phyloP scores from a whole-genome alignment of 2,329 filamentous ascomycete genomes.

The Cytospora mali region DNA sequence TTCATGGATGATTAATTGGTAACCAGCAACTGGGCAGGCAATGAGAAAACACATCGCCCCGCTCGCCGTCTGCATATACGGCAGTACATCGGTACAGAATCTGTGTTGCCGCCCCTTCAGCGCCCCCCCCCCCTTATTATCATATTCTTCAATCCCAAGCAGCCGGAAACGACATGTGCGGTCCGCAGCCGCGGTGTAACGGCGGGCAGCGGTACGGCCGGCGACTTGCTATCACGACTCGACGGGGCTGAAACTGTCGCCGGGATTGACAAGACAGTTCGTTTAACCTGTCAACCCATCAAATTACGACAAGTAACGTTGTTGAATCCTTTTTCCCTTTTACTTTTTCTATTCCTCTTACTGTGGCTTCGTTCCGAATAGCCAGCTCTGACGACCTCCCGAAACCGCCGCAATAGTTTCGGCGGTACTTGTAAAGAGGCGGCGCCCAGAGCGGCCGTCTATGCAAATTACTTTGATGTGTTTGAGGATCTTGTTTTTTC shows the following conservation, averaged over 20 bases:
- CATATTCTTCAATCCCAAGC: conserved; percentile 13
- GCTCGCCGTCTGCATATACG: conserved; percentile 8
- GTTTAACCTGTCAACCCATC: not conserved
- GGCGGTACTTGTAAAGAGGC: not conserved
- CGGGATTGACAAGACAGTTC: not conserved
- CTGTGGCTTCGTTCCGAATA: not conserved
- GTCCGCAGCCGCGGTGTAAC: conserved; percentile 27
- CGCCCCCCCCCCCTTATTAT: not conserved
- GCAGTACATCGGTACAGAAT: not conserved
- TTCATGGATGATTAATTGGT: not conserved
- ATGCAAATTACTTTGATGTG: not conserved
- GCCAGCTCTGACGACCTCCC: conserved; percentile 4
- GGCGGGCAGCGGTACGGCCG: conserved; percentile 15
- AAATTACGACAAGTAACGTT: not conserved
- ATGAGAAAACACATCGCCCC: conserved; percentile 15
- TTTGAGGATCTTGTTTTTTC: not conserved
- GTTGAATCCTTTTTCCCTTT: not conserved
- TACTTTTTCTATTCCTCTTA: not conserved
- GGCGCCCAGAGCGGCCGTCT: not conserved
- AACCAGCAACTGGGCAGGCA: conserved; percentile 9
- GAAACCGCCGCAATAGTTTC: conserved; percentile 5
- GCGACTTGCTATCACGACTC: conserved; percentile 7
- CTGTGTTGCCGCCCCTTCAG: conserved; percentile 14
- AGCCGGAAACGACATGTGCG: conserved; percentile 21
- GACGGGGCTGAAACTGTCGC: conserved; percentile 18